Percentiles rank a stretch among this genome's conserved stretches.
phyloP scores from a whole-genome alignment of 345 rosid species.

The Anastatica hierochuntica region DNA sequence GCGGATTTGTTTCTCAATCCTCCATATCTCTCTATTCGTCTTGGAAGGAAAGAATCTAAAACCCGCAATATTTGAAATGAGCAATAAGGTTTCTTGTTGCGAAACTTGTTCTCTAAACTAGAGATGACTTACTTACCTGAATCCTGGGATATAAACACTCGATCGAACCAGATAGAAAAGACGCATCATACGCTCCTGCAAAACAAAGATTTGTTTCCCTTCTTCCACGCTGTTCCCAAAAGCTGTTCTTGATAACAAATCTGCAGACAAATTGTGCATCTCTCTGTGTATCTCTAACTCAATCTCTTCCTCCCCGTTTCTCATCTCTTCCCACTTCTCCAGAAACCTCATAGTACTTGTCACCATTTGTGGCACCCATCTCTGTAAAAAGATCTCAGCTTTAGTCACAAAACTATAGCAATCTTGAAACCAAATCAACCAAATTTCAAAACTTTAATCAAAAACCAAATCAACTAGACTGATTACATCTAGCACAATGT shows the following conservation, averaged over 20 bases:
- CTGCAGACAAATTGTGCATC: conserved; percentile 56
- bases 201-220: conserved; percentile 53
- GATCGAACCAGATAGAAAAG: conserved; percentile 43
- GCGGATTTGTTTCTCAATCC: conserved; percentile 55
- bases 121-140: conserved; percentile 35
- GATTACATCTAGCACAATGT: no score
- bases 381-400: neutral
- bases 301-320: conserved; percentile 44
- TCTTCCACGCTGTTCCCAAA: conserved; percentile 78
- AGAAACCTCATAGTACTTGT: conserved; percentile 38
- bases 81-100: neutral
- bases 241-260: conserved; percentile 70
- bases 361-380: conserved; percentile 60
- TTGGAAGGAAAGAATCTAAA: conserved; percentile 63
- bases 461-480: no score
- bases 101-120: no score
- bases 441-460: neutral
- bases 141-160: conserved; percentile 69
- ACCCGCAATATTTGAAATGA: neutral
- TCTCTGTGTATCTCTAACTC: conserved; percentile 58
- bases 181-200: conserved; percentile 63
- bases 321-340: conserved; percentile 54
- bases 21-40: conserved; percentile 74
- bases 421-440: no score
- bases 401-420: no score